Conservation (phyloP, 2,329 filamentous ascomycete genomes). For the Huntiella savannae region DNA sequence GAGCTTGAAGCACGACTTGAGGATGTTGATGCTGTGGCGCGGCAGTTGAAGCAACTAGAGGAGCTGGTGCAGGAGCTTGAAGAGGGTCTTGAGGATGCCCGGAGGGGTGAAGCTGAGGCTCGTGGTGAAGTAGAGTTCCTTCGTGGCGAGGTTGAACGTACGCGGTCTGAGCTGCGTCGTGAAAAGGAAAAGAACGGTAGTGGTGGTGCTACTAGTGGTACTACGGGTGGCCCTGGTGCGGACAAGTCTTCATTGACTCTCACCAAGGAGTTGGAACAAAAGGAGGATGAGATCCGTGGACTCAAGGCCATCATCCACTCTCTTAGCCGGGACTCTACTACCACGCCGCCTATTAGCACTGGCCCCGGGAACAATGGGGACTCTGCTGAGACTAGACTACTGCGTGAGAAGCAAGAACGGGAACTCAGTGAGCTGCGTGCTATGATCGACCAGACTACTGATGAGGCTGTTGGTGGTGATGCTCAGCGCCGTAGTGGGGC, state of each 20-base stretch:
- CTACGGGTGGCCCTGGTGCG: neutral
- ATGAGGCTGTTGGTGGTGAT: conserved; percentile 72
- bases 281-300: conserved; percentile 91
- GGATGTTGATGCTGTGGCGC: conserved; percentile 79
- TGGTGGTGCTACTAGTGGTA: conserved; percentile 16
- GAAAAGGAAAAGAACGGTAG: conserved; percentile 58
- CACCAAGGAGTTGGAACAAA: conserved; percentile 73
- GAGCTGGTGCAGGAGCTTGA: conserved; percentile 93
- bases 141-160: conserved; percentile 82
- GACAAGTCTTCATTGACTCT: conserved; percentile 8
- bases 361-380: conserved; percentile 24
- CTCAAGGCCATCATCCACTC: conserved; percentile 97
- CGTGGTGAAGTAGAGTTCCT: conserved; percentile 91
- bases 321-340: conserved; percentile 51
- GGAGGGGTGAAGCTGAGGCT: conserved; percentile 85
- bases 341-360: conserved; percentile 19
- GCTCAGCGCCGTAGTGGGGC: conserved; percentile 31
- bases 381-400: conserved; percentile 35
- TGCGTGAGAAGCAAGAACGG: conserved; percentile 53
- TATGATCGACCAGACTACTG: conserved; percentile 48
- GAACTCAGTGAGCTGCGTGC: conserved; percentile 63
- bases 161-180: conserved; percentile 66
- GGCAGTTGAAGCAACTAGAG: conserved; percentile 84
- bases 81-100: conserved; percentile 85
- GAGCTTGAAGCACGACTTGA: conserved; percentile 67